Conservation (phyloP, 208 protist species). For the Hexamita inflata region DNA sequence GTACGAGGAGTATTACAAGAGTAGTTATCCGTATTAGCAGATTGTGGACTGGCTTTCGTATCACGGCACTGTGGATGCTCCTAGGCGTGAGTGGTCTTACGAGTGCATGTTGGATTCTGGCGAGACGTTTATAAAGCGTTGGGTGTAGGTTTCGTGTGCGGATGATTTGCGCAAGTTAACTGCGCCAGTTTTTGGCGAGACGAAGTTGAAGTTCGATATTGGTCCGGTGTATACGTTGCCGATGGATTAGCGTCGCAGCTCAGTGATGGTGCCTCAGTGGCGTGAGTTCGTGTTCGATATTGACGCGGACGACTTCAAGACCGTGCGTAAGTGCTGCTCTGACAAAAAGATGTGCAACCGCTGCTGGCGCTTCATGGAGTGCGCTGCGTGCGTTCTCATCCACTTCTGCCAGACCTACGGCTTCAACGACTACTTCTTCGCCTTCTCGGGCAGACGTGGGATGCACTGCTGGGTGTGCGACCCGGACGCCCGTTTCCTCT, state of each 20-base stretch:
- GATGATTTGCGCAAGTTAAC: background rate
- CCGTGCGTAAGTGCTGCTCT: background rate
- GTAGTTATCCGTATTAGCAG: background rate
- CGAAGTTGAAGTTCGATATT: conserved; percentile 21
- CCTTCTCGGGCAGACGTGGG: conserved; percentile 12
- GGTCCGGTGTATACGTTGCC: background rate
- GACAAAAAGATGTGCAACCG: background rate
- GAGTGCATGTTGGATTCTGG: background rate
- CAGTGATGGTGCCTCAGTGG: background rate
- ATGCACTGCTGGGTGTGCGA: conserved; percentile 16
- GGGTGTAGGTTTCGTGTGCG: background rate
- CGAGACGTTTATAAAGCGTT: conserved; percentile 16
- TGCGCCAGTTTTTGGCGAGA: background rate
- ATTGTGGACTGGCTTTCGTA: background rate
- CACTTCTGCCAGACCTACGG: conserved; percentile 2
- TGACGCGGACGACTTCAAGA: conserved; percentile 4
- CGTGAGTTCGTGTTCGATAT: conserved; percentile 27
- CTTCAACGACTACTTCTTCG: conserved; percentile 23
- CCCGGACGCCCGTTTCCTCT: background rate
- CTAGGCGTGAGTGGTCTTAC: conserved; percentile 10
- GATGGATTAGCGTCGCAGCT: background rate
- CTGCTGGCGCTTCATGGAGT: conserved; percentile 27
- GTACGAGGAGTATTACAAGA: conserved; percentile 18
- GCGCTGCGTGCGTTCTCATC: background rate
- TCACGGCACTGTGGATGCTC: background rate